A percentile compares a stretch with the other conserved stretches of the same genome.
Conservation (phyloP, 768 basidiomycete species). For the Naganishia friedmannii region DNA sequence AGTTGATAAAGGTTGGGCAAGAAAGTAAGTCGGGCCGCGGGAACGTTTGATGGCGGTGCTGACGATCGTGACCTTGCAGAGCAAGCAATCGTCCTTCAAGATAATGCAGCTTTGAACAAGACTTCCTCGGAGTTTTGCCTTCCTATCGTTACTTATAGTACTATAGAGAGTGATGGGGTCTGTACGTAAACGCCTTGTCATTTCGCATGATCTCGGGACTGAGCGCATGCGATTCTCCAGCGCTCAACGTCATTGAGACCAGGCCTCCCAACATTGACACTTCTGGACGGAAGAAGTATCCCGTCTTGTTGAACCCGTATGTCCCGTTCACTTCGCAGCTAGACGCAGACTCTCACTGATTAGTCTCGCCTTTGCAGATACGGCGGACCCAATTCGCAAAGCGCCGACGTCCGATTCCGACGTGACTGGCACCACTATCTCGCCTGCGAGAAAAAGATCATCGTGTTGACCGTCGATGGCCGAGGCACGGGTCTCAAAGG, state of each 20-base stretch:
- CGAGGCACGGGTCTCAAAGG: constrained; percentile 92
- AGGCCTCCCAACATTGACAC: constrained; percentile 90
- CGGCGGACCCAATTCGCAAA: constrained; percentile 83
- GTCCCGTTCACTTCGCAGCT: neutral
- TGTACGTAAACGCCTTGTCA: constrained; percentile 57
- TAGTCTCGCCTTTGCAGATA: constrained; percentile 59
- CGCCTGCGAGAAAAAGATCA: constrained; percentile 73
- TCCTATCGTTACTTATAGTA: constrained; percentile 67
- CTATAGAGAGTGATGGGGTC: constrained; percentile 75
- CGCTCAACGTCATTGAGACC: constrained; percentile 85
- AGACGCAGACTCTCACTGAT: neutral
- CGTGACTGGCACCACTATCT: constrained; percentile 87
- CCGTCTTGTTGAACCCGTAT: constrained; percentile 70
- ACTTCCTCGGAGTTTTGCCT: constrained; percentile 68
- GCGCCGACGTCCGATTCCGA: constrained; percentile 64
- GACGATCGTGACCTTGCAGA: constrained; percentile 37
- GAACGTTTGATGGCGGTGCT: neutral
- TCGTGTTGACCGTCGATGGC: constrained; percentile 85
- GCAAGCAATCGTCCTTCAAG: constrained; percentile 65
- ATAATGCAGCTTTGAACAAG: constrained; percentile 66
- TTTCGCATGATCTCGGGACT: neutral
- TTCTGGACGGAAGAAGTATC: constrained; percentile 91
- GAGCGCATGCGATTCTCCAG: constrained; percentile 52
- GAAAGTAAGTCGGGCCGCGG: constrained; percentile 50
- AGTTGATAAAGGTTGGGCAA: constrained; percentile 62